These are phyloP conservation scores for Quercus parvula DNA, from an alignment of 306 rosid genomes.

Conservation along the genomic window DNA sequence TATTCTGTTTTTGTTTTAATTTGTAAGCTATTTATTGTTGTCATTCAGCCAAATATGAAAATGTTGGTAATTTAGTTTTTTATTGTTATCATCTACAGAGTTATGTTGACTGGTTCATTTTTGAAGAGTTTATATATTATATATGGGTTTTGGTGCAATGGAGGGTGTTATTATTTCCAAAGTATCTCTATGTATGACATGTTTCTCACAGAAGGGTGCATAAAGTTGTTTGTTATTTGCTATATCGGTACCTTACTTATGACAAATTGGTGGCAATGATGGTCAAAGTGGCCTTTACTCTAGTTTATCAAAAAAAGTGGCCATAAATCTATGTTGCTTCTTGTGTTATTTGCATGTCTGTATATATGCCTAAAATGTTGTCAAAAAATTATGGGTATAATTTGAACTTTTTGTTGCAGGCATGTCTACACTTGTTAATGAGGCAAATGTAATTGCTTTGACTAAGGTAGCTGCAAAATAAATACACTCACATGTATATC, in stretches of 20 bases:
- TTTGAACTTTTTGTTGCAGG: constrained; percentile 42
- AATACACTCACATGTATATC: not conserved
- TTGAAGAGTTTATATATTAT: not conserved
- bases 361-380: not conserved
- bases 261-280: not conserved
- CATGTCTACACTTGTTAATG: constrained; percentile 49
- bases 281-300: not conserved
- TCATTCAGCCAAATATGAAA: not conserved
- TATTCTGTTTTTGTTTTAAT: constrained; percentile 15
- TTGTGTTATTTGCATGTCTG: not conserved
- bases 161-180: not conserved
- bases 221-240: not conserved
- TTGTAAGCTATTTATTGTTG: not conserved
- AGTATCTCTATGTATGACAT: not conserved
- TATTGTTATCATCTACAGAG: not conserved
- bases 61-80: not conserved
- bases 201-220: not conserved
- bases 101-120: not conserved
- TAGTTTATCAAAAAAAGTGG: not conserved
- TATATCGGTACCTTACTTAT: not conserved
- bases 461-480: constrained; percentile 48
- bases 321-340: not conserved
- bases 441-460: constrained; percentile 70
- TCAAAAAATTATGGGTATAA: constrained; percentile 9
- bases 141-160: not conserved